These are phyloP conservation scores for Lolium multiflorum DNA, from an alignment of 176 grass and related monocot genomes.

Conservation along the genomic window DNA sequence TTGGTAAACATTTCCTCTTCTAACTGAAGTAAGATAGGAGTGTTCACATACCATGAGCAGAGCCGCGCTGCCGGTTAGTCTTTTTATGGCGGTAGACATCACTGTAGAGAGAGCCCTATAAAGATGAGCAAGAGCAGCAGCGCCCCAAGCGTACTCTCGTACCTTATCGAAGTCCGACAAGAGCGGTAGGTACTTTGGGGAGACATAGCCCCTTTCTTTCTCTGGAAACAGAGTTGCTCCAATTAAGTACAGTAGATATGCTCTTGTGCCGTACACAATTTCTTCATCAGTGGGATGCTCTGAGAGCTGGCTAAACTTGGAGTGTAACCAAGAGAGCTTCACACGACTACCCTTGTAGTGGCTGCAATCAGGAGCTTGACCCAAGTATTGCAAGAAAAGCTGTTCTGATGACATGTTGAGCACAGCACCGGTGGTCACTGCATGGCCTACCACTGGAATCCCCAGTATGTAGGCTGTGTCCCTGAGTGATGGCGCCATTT, in stretches of 20 bases:
- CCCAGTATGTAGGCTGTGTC: conserved; percentile 37
- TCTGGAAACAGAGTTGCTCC: conserved; percentile 37
- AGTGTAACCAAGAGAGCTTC: conserved; percentile 41
- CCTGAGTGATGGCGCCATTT: conserved; percentile 44
- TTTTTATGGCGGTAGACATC: neutral
- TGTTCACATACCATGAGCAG: conserved; percentile 39
- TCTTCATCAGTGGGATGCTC: conserved; percentile 16
- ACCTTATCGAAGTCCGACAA: conserved; percentile 40
- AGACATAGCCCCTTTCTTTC: conserved; percentile 25
- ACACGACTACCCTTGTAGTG: conserved; percentile 12
- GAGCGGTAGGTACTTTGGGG: conserved; percentile 39
- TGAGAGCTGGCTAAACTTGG: conserved; percentile 27
- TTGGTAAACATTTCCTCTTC: no score
- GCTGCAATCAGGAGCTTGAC: neutral
- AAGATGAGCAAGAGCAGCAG: conserved; percentile 46
- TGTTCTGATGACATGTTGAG: neutral
- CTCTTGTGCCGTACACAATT: conserved; percentile 38
- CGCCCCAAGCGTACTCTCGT: conserved; percentile 31
- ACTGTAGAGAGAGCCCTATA: conserved; percentile 23
- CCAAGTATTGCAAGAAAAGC: conserved; percentile 37
- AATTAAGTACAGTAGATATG: conserved; percentile 46
- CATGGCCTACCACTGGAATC: conserved; percentile 31
- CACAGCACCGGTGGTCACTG: conserved; percentile 14
- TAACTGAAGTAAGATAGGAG: neutral
- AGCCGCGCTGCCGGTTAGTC: conserved; percentile 13